Evolutionary conservation across 108 stramenopile genomes (phyloP).

Genomic region (Pinguiococcus pyrenoidosus): DNA sequence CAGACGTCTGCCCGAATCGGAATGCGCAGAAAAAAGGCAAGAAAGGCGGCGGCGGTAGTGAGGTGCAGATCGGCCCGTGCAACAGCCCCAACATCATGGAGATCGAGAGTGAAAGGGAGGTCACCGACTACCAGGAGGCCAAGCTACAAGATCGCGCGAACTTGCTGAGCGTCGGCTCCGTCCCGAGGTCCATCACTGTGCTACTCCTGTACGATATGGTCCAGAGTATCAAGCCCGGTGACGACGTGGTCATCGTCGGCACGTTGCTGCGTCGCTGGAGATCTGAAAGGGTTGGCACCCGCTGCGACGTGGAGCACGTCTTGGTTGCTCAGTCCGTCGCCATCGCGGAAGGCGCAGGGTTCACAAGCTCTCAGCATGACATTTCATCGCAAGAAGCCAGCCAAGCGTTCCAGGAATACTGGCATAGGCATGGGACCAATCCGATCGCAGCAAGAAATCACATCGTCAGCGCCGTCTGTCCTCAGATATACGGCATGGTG

Average conservation of each 20-base stretch:
- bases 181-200: slow-evolving; percentile 67
- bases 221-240: slow-evolving; percentile 84
- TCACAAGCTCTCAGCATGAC: background rate
- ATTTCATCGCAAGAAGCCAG: slow-evolving; percentile 48
- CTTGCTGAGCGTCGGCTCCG: slow-evolving; percentile 56
- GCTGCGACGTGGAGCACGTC: slow-evolving; percentile 67
- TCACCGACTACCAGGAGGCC: slow-evolving; percentile 92
- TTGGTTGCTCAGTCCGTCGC: background rate
- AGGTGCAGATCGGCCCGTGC: too few species aligned
- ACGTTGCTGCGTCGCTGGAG: slow-evolving; percentile 72
- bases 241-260: slow-evolving; percentile 85
- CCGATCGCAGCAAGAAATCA: slow-evolving; percentile 76
- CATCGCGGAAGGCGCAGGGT: background rate
- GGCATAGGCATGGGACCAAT: slow-evolving; percentile 33
- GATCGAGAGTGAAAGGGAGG: slow-evolving; percentile 31
- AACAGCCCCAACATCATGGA: too few species aligned
- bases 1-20: slow-evolving; percentile 48
- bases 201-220: slow-evolving; percentile 86
- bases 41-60: slow-evolving; percentile 28
- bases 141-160: slow-evolving; percentile 83
- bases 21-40: background rate
- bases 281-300: slow-evolving; percentile 31
- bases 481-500: slow-evolving; percentile 82
- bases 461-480: slow-evolving; percentile 79
- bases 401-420: slow-evolving; percentile 67